These are phyloP conservation scores for Colletotrichum limetticola DNA, from an alignment of 2,329 filamentous ascomycete genomes.

Conservation along the genomic window DNA sequence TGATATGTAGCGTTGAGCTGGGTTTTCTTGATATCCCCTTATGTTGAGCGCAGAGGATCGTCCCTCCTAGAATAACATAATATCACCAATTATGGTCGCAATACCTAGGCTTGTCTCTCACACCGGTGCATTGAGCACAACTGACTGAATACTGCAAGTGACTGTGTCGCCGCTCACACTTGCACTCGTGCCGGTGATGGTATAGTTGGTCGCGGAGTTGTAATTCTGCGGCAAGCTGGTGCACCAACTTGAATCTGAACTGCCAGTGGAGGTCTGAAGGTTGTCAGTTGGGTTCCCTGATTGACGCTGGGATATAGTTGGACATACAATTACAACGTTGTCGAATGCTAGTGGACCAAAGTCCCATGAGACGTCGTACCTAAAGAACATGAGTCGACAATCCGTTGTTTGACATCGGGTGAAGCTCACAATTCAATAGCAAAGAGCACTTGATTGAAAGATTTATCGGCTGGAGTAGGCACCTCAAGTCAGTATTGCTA, in stretches of 20 bases:
- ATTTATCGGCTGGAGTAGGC: neutral
- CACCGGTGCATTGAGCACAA: neutral
- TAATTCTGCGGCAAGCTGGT: neutral
- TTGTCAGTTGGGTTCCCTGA: neutral
- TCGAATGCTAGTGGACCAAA: neutral
- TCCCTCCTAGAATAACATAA: neutral
- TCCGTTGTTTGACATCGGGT: neutral
- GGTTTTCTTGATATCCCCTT: slow-evolving; percentile 19
- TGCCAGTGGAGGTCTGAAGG: neutral
- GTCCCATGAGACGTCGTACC: neutral
- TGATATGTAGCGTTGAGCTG: neutral
- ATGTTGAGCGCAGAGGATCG: neutral
- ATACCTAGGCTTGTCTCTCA: neutral
- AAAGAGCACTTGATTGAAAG: neutral
- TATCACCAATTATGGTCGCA: slow-evolving; percentile 2
- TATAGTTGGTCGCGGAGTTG: neutral
- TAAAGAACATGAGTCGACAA: neutral
- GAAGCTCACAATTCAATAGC: neutral
- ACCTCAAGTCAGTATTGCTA: neutral
- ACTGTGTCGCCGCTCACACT: neutral
- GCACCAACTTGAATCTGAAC: neutral
- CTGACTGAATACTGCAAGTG: neutral
- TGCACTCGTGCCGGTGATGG: neutral
- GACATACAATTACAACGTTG: neutral
- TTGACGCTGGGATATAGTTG: neutral